phyloP scores from a whole-genome alignment of 257 asterid species.

The Thymus mandschuricus region DNA sequence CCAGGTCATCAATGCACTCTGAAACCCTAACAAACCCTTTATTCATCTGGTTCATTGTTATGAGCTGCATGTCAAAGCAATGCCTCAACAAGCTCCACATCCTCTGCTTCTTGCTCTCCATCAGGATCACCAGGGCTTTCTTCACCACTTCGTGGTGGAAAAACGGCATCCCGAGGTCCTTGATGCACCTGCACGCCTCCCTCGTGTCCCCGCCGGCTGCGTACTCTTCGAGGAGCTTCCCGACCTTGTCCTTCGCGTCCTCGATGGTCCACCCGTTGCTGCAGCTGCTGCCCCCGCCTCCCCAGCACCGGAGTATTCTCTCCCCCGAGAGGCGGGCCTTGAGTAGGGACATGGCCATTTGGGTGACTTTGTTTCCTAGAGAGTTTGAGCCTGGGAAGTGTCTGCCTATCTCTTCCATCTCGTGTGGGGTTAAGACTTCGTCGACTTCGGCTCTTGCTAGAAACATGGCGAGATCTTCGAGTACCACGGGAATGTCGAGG shows the following conservation, averaged over 20 bases:
- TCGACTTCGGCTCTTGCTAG: slow-evolving; percentile 86
- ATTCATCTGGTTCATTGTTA: slow-evolving; percentile 77
- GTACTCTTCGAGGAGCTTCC: slow-evolving; percentile 68
- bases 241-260: slow-evolving; percentile 84
- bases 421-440: slow-evolving; percentile 82
- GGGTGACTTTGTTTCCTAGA: slow-evolving; percentile 65
- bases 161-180: slow-evolving; percentile 91
- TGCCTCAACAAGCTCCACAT: slow-evolving; percentile 65
- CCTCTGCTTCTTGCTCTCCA: slow-evolving; percentile 76
- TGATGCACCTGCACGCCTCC: slow-evolving; percentile 89
- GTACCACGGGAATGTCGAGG: slow-evolving; percentile 74
- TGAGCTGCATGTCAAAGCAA: slow-evolving; percentile 75
- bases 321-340: slow-evolving; percentile 85
- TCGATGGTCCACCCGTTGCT: slow-evolving; percentile 74
- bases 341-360: slow-evolving; percentile 67
- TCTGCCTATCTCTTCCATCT: slow-evolving; percentile 73
- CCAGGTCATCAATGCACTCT: slow-evolving; percentile 80
- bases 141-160: slow-evolving; percentile 95
- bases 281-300: slow-evolving; percentile 73
- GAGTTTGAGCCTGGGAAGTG: slow-evolving; percentile 59
- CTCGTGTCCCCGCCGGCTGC: slow-evolving; percentile 79
- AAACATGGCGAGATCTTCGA: slow-evolving; percentile 86
- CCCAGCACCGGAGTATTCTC: slow-evolving; percentile 89
- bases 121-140: slow-evolving; percentile 62
- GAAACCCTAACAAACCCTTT: slow-evolving; percentile 75